Base-by-base conservation (phyloP, 2,329 filamentous ascomycete species). In the Botryotinia globosa region DNA sequence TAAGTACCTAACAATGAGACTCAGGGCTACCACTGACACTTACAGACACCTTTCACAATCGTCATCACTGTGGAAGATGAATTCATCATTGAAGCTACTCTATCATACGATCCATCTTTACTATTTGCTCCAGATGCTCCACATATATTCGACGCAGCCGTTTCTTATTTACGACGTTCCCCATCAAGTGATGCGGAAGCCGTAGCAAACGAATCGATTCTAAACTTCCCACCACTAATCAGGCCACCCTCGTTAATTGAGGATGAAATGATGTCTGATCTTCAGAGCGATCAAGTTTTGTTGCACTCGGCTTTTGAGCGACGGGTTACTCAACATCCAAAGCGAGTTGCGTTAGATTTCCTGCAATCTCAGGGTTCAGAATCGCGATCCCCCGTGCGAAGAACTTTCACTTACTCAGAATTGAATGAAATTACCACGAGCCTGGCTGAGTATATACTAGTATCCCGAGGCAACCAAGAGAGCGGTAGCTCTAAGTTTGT, bases 281-380 rank as follows among this genome's bases (percentile, higher is more conserved):
- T 39, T 29, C 29, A 69, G 32, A 44, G 16, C 56, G 20, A 39
- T 12, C 39, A 37, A 44, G 20, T 37, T 59, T 14, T 71, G 25
- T 39, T 71, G 25, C 68, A 71, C 22, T 48, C 56, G 18, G 56
- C 42, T 20, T 71, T 64, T n/a, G 68, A 71, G 58, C 56, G 68
- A 45, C 42, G 29, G n/a, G 59, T 51, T 6, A 14, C 32, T 18
- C 68, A 62, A 51, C 32, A 59, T 39, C 68, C 68, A 29, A n/a
- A 71, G 10, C 56, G 68, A 63, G 42, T 64, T 44, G 68, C 68
- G 10, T 69, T 69, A 18, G 39, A 69, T 59, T 59, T 69, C 22
- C n/a, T 71, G 22, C 56, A 63, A 54, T 63, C 58, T 37, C 29
- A 71, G 14, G 29, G 25, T 8, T 8, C 66, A n/a, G 32, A 37